Conservation (phyloP, 2,329 filamentous ascomycete genomes). For the Botrytis byssoidea region DNA sequence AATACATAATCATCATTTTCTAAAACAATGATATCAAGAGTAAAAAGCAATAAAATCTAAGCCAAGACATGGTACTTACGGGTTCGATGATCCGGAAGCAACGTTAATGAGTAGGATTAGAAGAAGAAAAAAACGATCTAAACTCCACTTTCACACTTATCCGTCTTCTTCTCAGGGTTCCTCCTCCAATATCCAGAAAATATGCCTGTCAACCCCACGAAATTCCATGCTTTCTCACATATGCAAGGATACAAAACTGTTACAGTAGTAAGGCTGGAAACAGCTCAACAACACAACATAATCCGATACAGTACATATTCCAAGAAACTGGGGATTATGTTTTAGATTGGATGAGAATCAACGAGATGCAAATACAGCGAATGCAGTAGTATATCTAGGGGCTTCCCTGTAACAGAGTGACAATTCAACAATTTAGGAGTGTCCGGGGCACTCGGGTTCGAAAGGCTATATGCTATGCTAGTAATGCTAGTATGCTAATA, state of each 20-base stretch:
- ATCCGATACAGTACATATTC: conserved; percentile 8
- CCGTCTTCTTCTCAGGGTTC: background rate
- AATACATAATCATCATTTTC: conserved; percentile 6
- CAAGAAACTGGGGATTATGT: conserved; percentile 7
- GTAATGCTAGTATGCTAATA: conserved; percentile 4
- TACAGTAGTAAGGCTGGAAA: conserved; percentile 22
- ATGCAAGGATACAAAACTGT: conserved; percentile 15
- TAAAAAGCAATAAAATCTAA: conserved; percentile 11
- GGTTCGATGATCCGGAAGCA: conserved; percentile 7
- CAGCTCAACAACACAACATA: conserved; percentile 18
- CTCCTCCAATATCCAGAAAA: background rate
- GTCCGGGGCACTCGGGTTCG: conserved; percentile 20
- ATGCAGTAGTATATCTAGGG: conserved; percentile 15
- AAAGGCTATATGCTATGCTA: background rate
- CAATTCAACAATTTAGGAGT: conserved; percentile 12
- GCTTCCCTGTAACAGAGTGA: background rate
- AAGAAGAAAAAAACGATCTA: conserved; percentile 6
- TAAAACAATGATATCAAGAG: background rate
- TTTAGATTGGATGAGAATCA: conserved; percentile 8
- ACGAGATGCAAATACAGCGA: conserved; percentile 7
- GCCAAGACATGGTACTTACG: conserved; percentile 8
- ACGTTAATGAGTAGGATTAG: background rate
- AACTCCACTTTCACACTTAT: conserved; percentile 8
- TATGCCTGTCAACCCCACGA: conserved; percentile 14
- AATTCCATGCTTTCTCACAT: conserved; percentile 16